These are phyloP conservation scores for Dipteronia dyeriana DNA, from an alignment of 345 rosid species.

Conservation along the genomic window DNA sequence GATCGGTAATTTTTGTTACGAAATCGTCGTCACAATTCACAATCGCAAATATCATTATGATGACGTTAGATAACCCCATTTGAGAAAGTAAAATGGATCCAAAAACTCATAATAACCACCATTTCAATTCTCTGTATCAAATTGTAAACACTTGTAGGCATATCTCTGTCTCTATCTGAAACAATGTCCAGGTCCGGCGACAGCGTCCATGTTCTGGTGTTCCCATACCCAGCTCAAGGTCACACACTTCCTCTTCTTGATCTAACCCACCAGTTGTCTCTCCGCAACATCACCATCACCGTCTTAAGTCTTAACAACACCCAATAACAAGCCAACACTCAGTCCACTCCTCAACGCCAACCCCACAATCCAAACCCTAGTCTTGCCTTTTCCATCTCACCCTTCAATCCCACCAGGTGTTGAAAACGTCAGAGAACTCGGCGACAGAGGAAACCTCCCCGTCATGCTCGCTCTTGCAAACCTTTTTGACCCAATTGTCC, in stretches of 20 bases:
- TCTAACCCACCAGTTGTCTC: constrained; percentile 54
- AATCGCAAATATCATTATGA: too few species aligned
- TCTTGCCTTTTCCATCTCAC: constrained; percentile 57
- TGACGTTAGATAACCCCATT: too few species aligned
- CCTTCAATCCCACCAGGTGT: constrained; percentile 57
- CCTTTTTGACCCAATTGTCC: constrained; percentile 46
- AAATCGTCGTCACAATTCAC: too few species aligned
- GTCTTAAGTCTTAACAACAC: constrained; percentile 51
- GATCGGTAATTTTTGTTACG: too few species aligned
- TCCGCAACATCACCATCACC: constrained; percentile 40
- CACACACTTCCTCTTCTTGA: constrained; percentile 59
- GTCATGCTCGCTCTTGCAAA: constrained; percentile 43
- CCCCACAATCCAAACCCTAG: constrained; percentile 28
- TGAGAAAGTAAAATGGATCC: too few species aligned
- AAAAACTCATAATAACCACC: too few species aligned
- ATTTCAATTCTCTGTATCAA: too few species aligned
- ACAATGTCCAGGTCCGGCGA: not conserved
- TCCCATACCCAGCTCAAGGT: constrained; percentile 80
- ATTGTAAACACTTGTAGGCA: too few species aligned
- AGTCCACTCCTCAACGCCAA: constrained; percentile 47
- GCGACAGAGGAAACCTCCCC: constrained; percentile 41
- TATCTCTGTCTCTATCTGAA: not conserved
- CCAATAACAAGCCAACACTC: constrained; percentile 50
- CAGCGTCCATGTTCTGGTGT: constrained; percentile 49
- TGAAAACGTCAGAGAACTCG: constrained; percentile 59